Conservation (phyloP, 768 basidiomycete genomes). For the Ramaria sp. region DNA sequence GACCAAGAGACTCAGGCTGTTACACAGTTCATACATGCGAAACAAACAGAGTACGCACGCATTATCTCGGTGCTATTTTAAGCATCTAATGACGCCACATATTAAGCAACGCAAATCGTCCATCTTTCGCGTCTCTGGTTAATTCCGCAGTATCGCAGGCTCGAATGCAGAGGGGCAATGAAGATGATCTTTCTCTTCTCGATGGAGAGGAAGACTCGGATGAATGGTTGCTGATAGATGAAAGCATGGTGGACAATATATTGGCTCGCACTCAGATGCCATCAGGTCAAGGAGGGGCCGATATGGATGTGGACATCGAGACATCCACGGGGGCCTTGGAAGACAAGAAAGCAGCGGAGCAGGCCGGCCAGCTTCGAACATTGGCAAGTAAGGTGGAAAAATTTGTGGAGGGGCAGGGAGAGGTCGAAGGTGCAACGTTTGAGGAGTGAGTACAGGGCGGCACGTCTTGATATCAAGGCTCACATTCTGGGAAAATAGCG, state of each 20-base stretch:
- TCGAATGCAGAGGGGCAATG: slow-evolving; percentile 16
- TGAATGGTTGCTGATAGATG: slow-evolving; percentile 81
- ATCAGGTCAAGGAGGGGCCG: slow-evolving; percentile 13
- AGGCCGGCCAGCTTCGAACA: slow-evolving; percentile 59
- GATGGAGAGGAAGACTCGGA: slow-evolving; percentile 58
- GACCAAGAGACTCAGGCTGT: slow-evolving; percentile 62
- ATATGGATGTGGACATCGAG: slow-evolving; percentile 41
- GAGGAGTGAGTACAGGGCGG: slow-evolving; percentile 57
- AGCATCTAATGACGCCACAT: neutral
- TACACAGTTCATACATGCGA: slow-evolving; percentile 49
- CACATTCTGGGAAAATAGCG: slow-evolving; percentile 29
- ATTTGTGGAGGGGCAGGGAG: slow-evolving; percentile 89
- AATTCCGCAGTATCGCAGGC: slow-evolving; percentile 47
- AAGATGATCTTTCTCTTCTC: slow-evolving; percentile 10
- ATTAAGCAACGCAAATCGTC: slow-evolving; percentile 43
- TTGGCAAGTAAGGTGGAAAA: slow-evolving; percentile 78
- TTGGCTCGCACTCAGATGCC: slow-evolving; percentile 14
- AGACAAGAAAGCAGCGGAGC: slow-evolving; percentile 46
- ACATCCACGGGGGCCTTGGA: slow-evolving; percentile 25
- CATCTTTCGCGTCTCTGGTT: slow-evolving; percentile 68
- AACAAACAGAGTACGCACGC: slow-evolving; percentile 53
- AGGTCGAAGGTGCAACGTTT: slow-evolving; percentile 80
- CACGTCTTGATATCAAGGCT: slow-evolving; percentile 1
- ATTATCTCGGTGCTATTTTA: neutral
- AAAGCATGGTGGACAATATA: slow-evolving; percentile 51